A percentile compares a stretch with the other conserved stretches of the same genome.
Conservation (phyloP, 495 filamentous ascomycete species). For the Hypoxylon intermedium region DNA sequence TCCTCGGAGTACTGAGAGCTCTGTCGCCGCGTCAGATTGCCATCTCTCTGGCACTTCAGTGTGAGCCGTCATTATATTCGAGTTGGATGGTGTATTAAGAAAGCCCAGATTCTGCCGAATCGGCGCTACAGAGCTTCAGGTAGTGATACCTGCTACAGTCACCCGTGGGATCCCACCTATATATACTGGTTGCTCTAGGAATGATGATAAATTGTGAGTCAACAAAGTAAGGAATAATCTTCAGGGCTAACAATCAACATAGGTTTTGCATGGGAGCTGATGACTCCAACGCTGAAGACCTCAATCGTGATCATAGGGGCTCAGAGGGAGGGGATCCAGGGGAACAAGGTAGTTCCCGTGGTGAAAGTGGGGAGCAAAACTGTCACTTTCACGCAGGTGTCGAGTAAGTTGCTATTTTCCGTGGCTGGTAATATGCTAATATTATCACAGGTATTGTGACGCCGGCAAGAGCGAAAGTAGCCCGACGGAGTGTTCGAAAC, state of each 20-base stretch:
- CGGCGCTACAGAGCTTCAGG: slow-evolving; percentile 49
- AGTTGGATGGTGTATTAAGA: background rate
- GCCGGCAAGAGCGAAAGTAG: slow-evolving; percentile 46
- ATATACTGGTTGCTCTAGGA: slow-evolving; percentile 62
- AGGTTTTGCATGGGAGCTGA: slow-evolving; percentile 53
- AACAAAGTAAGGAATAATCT: background rate
- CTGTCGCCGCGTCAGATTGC: slow-evolving; percentile 50
- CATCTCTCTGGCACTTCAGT: slow-evolving; percentile 49
- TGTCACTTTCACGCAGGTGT: slow-evolving; percentile 74
- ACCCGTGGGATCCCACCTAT: slow-evolving; percentile 53
- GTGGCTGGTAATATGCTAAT: background rate
- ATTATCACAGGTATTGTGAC: slow-evolving; percentile 51
- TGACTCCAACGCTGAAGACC: slow-evolving; percentile 48
- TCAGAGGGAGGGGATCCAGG: slow-evolving; percentile 13
- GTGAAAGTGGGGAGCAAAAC: slow-evolving; percentile 40
- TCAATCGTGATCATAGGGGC: slow-evolving; percentile 17
- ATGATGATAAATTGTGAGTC: slow-evolving; percentile 55
- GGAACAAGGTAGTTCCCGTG: slow-evolving; percentile 23
- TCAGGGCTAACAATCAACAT: background rate
- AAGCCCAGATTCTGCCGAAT: slow-evolving; percentile 48
- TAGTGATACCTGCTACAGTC: slow-evolving; percentile 51
- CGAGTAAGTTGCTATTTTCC: slow-evolving; percentile 52
- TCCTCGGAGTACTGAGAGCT: slow-evolving; percentile 12
- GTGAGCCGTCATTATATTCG: slow-evolving; percentile 19
- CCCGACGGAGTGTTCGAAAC: slow-evolving; percentile 48